These are phyloP conservation scores for Coemansia biformis DNA, from an alignment of 192 early-diverging fungal genomes.

Conservation along the genomic window DNA sequence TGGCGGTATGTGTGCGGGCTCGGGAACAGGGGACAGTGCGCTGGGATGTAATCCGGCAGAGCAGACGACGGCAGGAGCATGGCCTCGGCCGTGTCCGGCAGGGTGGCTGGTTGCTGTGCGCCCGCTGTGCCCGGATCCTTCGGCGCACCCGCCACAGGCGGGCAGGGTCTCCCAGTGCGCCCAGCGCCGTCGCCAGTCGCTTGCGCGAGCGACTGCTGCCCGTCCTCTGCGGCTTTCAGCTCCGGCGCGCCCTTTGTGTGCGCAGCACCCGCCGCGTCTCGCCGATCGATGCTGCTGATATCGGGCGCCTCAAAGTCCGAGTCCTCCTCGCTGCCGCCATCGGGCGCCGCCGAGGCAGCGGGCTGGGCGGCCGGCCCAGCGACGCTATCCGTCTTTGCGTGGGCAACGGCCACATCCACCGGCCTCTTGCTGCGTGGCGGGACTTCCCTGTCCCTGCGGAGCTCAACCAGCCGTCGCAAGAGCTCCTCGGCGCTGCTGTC, in stretches of 20 bases:
- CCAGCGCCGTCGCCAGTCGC: no score
- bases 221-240: background rate
- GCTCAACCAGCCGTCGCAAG: conserved; percentile 22
- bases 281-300: conserved; percentile 7
- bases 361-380: no score
- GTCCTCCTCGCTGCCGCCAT: conserved; percentile 37
- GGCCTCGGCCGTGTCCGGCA: conserved; percentile 5
- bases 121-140: no score
- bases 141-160: no score
- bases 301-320: conserved; percentile 44
- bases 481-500: conserved; percentile 30
- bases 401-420: no score
- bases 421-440: no score
- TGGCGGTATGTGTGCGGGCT: conserved; percentile 46
- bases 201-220: no score
- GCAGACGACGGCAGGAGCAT: conserved; percentile 19
- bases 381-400: no score
- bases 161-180: no score
- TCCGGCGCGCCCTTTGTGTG: background rate
- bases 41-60: conserved; percentile 34
- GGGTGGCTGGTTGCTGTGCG: background rate
- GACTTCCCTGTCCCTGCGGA: conserved; percentile 10
- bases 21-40: conserved; percentile 38
- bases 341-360: no score
- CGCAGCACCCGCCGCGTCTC: background rate